Percentiles rank a stretch among this genome's conserved stretches.
These are phyloP conservation scores for Saccharomyces pastorianus DNA, from an alignment of 1,139 yeast genomes.

Conservation along the genomic window DNA sequence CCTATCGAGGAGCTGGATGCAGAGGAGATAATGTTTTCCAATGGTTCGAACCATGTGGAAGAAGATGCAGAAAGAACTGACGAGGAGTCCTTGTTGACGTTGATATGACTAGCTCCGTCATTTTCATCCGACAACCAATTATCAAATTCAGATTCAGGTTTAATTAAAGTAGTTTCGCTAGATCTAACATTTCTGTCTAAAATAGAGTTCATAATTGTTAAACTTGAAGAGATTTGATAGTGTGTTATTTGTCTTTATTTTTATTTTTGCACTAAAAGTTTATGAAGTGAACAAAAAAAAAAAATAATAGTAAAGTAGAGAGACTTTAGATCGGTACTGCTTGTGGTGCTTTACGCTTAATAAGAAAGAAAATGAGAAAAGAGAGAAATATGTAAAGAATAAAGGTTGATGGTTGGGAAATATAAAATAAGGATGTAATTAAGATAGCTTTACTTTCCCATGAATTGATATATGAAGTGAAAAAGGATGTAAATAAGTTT, in stretches of 20 bases:
- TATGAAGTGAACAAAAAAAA: not conserved
- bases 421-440: not conserved
- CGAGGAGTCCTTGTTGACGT: not conserved
- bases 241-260: not conserved
- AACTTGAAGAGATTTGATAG: not conserved
- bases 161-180: not conserved
- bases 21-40: slow-evolving; percentile 23
- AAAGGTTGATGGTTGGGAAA: not conserved
- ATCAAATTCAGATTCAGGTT: not conserved
- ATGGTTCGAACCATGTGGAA: slow-evolving; percentile 25
- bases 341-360: not conserved
- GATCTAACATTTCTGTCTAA: not conserved
- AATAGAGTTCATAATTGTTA: not conserved
- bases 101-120: not conserved
- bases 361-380: not conserved
- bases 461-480: not conserved
- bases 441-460: not conserved
- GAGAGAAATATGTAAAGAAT: not conserved
- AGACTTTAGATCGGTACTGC: not conserved
- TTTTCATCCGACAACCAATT: not conserved
- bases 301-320: not conserved
- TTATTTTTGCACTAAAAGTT: not conserved
- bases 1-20: slow-evolving; percentile 23
- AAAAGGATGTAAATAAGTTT: not conserved
- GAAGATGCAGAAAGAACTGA: slow-evolving; percentile 7